These are phyloP conservation scores for Fomitopsis schrenkii DNA, from an alignment of 1,284 basidiomycete species.

Conservation along the genomic window DNA sequence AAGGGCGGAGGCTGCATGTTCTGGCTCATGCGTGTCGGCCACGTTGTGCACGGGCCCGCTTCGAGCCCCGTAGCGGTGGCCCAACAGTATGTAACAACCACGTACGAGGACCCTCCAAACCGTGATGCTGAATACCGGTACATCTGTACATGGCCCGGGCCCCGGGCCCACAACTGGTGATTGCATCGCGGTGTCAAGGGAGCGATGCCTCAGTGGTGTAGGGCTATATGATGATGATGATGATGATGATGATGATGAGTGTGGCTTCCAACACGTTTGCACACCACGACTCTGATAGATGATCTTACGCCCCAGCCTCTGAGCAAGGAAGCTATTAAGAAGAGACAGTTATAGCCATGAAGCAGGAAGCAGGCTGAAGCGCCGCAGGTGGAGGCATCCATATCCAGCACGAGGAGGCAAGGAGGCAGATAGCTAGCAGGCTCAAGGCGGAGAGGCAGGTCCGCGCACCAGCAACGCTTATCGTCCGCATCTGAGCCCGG, in stretches of 20 bases:
- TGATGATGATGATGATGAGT: too few species aligned
- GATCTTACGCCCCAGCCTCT: background rate
- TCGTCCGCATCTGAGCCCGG: conserved; percentile 4
- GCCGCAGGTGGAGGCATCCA: conserved; percentile 13
- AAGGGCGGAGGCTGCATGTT: background rate
- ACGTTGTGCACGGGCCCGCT: background rate
- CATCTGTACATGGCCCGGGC: too few species aligned
- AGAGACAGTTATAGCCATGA: background rate
- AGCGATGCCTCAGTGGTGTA: too few species aligned
- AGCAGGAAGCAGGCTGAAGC: conserved; percentile 5
- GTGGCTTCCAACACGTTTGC: too few species aligned
- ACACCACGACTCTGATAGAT: too few species aligned
- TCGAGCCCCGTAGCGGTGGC: background rate
- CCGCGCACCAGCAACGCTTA: conserved; percentile 3
- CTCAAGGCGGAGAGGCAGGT: background rate
- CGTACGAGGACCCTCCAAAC: background rate
- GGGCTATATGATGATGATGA: too few species aligned
- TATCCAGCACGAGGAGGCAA: conserved; percentile 27
- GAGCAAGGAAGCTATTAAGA: background rate
- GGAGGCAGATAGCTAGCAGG: conserved; percentile 19
- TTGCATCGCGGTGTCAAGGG: too few species aligned
- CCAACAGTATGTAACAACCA: background rate
- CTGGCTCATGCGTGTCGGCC: background rate
- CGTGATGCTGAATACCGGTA: too few species aligned
- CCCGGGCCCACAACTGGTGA: too few species aligned